Evolutionary conservation across 805 yeast genomes (phyloP).

Genomic region (Ogataea saltuana): DNA sequence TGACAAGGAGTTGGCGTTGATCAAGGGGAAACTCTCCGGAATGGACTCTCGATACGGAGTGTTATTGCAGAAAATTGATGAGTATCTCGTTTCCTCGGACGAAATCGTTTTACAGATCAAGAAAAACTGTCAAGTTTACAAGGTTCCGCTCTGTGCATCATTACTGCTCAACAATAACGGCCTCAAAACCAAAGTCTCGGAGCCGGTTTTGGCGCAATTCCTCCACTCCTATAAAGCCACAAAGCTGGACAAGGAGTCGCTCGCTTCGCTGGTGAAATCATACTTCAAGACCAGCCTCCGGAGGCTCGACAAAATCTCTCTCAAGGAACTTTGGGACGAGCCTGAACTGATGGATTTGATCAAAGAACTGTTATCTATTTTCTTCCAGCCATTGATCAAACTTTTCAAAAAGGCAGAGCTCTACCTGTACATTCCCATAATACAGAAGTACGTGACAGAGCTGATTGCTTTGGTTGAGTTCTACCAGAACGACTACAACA

Average conservation of each 20-base stretch:
- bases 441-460: slow-evolving; percentile 68
- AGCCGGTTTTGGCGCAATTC: slow-evolving; percentile 17
- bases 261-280: slow-evolving; percentile 57
- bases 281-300: slow-evolving; percentile 64
- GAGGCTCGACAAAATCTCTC: slow-evolving; percentile 70
- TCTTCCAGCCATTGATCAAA: slow-evolving; percentile 72
- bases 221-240: slow-evolving; percentile 22
- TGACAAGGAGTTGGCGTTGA: slow-evolving; percentile 49
- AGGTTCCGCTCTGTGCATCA: slow-evolving; percentile 28
- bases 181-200: slow-evolving; percentile 15
- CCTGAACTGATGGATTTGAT: slow-evolving; percentile 76
- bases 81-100: slow-evolving; percentile 32
- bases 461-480: slow-evolving; percentile 56
- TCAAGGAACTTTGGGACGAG: slow-evolving; percentile 82
- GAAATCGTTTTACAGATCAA: slow-evolving; percentile 32
- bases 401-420: slow-evolving; percentile 68
- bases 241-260: slow-evolving; percentile 33
- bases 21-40: slow-evolving; percentile 43
- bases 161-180: slow-evolving; percentile 30
- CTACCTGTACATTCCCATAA: slow-evolving; percentile 61
- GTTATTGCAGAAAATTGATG: slow-evolving; percentile 30
- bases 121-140: slow-evolving; percentile 30
- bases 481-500: slow-evolving; percentile 46
- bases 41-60: slow-evolving; percentile 10
- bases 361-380: slow-evolving; percentile 68